Evolutionary conservation across 2,329 filamentous ascomycete genomes (phyloP), one percentile per base, ranked within the genome.

Genomic region (Lachnellula willkommii): DNA sequence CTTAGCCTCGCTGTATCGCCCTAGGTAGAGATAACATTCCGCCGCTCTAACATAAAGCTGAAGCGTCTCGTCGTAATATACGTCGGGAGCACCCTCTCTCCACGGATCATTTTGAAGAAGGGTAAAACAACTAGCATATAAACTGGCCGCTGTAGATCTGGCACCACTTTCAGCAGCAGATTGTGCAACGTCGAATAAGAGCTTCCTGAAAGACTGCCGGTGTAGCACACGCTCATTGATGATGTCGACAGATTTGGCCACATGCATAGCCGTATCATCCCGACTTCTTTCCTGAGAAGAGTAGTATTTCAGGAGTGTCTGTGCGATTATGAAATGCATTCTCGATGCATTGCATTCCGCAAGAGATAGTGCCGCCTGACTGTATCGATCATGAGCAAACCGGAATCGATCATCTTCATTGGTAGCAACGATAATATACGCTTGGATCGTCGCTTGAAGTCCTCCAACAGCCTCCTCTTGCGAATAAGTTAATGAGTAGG

Each of bases 281-380:
- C 85, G 79, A 26, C 80, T 79, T 50, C 79, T 79, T 1, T 81
- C 76, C 57, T 90, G 84, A 24, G 80, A 72, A 7, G 75, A 68
- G 58, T 81, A 83, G 64, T 91, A 86, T 63, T 88, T 88, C 70
- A 92, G 82, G 62, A 96, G 82, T 0, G 87, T 87, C 67, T 90
- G 86, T 0, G 89, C 88, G 65, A 96, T 90, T 47, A 91, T 84
- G 65, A 92, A 96, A 71, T 96, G 91, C 92, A 96, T 96, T 64
- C 88, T 88, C 20, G 81, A 76, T 22, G 81, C 75, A 54, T 88
- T 84, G 66, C 82, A 84, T 67, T 92, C 85, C 59, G 81, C 83
- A 51, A 96, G 75, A 5, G 82, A 79, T 14, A 81, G 77, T 5
- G 90, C 85, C 15, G 89, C 90, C 68, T 88, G 84, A 50, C 91